Percentiles rank a stretch among this genome's conserved stretches.
Evolutionary conservation across 305 asterid genomes (phyloP).

Genomic region (Fraxinus platypoda): DNA sequence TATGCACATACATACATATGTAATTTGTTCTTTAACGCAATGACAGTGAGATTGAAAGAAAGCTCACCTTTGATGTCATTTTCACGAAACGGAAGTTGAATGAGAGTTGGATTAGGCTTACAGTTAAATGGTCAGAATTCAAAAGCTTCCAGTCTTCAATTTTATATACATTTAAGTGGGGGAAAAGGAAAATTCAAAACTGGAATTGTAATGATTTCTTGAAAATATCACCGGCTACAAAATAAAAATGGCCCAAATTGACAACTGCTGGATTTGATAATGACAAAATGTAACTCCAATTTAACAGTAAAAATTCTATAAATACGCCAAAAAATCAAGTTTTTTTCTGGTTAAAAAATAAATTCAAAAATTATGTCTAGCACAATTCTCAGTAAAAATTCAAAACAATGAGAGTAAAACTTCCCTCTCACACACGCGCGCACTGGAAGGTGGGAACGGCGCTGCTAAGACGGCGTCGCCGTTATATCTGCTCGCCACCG

Average conservation of each 20-base stretch:
- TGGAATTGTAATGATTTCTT: background rate
- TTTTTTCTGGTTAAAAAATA: background rate
- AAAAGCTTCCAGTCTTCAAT: background rate
- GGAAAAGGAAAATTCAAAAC: slow-evolving; percentile 4
- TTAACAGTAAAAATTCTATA: slow-evolving; percentile 16
- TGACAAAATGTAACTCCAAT: slow-evolving; percentile 9
- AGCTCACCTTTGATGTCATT: slow-evolving; percentile 23
- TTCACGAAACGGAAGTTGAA: slow-evolving; percentile 5
- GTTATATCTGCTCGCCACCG: background rate
- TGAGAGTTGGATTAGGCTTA: slow-evolving; percentile 27
- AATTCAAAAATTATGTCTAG: background rate
- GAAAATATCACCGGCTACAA: background rate
- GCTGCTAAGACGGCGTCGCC: background rate
- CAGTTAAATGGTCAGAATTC: slow-evolving; percentile 21
- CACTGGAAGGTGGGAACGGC: background rate
- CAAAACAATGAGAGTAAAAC: background rate
- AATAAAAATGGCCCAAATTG: background rate
- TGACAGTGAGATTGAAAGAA: slow-evolving; percentile 12
- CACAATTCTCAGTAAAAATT: background rate
- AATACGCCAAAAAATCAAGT: background rate
- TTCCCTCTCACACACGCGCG: background rate
- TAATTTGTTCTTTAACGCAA: slow-evolving; percentile 11
- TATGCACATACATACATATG: slow-evolving; percentile 5
- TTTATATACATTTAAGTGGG: background rate
- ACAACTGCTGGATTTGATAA: slow-evolving; percentile 8